Percentiles rank a stretch among this genome's conserved stretches.
phyloP scores from a whole-genome alignment of 1,284 basidiomycete genomes.

The Fomitiporia mediterranea region DNA sequence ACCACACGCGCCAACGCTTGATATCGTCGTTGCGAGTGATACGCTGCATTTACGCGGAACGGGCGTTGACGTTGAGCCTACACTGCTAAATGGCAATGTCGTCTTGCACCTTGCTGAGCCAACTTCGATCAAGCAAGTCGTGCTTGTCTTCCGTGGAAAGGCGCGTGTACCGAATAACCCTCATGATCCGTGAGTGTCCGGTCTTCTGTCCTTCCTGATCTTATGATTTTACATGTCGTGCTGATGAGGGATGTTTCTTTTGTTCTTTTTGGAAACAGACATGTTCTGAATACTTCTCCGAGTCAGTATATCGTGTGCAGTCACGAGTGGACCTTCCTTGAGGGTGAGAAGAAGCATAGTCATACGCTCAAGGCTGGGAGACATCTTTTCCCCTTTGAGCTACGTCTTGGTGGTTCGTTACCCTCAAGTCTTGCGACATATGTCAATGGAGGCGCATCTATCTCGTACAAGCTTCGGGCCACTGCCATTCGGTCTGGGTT shows the following conservation, averaged over 20 bases:
- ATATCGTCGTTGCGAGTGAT: conserved; percentile 71
- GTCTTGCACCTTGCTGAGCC: conserved; percentile 74
- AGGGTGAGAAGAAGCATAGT: conserved; percentile 69
- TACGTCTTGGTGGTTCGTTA: conserved; percentile 75
- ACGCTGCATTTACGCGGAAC: conserved; percentile 72
- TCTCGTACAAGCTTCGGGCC: conserved; percentile 86
- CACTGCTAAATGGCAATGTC: conserved; percentile 71
- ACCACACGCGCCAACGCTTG: conserved; percentile 44
- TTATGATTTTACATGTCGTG: too few relatives aligned
- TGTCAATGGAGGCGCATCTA: conserved; percentile 55
- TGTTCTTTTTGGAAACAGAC: conserved; percentile 21
- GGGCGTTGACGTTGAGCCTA: conserved; percentile 79
- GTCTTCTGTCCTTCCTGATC: neutral
- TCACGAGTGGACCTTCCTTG: conserved; percentile 87
- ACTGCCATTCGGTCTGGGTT: conserved; percentile 73
- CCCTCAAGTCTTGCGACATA: conserved; percentile 71
- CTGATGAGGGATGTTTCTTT: neutral
- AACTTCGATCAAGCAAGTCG: conserved; percentile 84
- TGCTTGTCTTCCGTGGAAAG: conserved; percentile 80
- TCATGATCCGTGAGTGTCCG: conserved; percentile 61
- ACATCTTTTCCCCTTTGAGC: conserved; percentile 84
- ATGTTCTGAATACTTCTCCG: conserved; percentile 37
- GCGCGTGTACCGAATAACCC: conserved; percentile 63
- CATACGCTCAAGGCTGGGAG: conserved; percentile 89
- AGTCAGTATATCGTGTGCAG: conserved; percentile 65